phyloP scores from a whole-genome alignment of 1,284 basidiomycete genomes.

The Trichosporon faecale region DNA sequence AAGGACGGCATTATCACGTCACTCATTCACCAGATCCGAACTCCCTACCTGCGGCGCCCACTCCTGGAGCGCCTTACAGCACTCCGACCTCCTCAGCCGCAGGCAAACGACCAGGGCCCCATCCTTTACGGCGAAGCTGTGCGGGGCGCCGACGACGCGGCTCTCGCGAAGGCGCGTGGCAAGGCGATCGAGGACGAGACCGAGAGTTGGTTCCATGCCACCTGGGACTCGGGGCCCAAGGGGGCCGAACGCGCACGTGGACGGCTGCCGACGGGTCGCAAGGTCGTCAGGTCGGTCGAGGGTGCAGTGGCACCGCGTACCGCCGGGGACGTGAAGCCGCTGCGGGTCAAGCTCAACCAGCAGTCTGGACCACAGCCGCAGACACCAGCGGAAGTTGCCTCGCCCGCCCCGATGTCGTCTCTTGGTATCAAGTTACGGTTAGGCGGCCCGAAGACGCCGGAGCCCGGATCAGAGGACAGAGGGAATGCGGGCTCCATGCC shows the following conservation, averaged over 20 bases:
- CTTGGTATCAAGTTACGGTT: constrained; percentile 19
- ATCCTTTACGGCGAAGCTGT: constrained; percentile 40
- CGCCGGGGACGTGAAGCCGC: constrained; percentile 18
- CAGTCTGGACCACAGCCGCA: constrained; percentile 5
- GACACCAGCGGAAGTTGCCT: background rate
- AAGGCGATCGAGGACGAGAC: constrained; percentile 31
- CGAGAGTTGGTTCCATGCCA: constrained; percentile 32
- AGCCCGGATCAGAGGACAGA: background rate
- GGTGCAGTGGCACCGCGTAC: constrained; percentile 34
- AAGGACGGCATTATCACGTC: constrained; percentile 32
- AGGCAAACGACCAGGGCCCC: constrained; percentile 22
- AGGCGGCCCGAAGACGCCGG: constrained; percentile 11
- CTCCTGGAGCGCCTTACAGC: constrained; percentile 44
- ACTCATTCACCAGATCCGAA: constrained; percentile 38
- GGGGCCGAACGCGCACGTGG: constrained; percentile 33
- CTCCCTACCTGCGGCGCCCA: constrained; percentile 39
- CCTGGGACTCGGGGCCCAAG: constrained; percentile 42
- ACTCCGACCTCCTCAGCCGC: constrained; percentile 36
- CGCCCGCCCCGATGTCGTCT: constrained; percentile 12
- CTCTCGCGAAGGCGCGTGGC: constrained; percentile 37
- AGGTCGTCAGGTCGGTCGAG: constrained; percentile 34
- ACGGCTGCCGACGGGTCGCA: constrained; percentile 38
- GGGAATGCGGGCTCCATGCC: background rate
- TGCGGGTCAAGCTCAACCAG: constrained; percentile 21
- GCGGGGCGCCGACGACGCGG: constrained; percentile 37